Evolutionary conservation across 2,329 filamentous ascomycete species (phyloP), one percentile per base, ranked within the genome.

Genomic region (Hypoxylon sp.): DNA sequence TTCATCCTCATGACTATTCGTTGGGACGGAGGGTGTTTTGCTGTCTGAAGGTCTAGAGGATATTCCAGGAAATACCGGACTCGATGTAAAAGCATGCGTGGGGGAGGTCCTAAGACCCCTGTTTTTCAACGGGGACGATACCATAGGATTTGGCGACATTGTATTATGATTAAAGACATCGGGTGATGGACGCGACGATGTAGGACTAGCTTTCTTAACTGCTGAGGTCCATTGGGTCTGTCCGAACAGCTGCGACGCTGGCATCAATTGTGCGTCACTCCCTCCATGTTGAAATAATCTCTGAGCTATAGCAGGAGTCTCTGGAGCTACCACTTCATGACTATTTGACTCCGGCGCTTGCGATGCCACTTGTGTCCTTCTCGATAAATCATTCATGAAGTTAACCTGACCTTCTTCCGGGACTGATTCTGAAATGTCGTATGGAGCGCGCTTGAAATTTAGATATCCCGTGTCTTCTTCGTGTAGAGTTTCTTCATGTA

Each of bases 111-210:
- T 80, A 54, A 85, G 80, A 14, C 81, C 81, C 26, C 83, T 81
- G 37, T 84, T 80, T 73, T 86, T 87, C 1, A 87, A 74, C 0
- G 86, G 86, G 1, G 86, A 88, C 0, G 80, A 82, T 1, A 77
- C 70, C 46, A 81, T 74, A 1, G 78, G 76, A 47, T 84, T 84
- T 0, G 85, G 81, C 2, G 85, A 86, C 3, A 84, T 83, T 0
- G 80, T 78, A 55, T 85, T 81, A 24, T 80, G 76, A 13, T 73
- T 72, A 10, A 85, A 82, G 3, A 83, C 72, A 46, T 83, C 79
- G 0, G 87, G 87, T 1, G 87, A 89, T 0, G 87, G 87, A 10
- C 87, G 81, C 1, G 87, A 89, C 1, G 86, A 88, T 0, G 87
- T 88, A 19, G 87, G 87, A 64, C 86, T 89, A 50, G 80, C 76